These are phyloP conservation scores for Podaxis sp. DNA, from an alignment of 768 basidiomycete genomes.

Conservation along the genomic window DNA sequence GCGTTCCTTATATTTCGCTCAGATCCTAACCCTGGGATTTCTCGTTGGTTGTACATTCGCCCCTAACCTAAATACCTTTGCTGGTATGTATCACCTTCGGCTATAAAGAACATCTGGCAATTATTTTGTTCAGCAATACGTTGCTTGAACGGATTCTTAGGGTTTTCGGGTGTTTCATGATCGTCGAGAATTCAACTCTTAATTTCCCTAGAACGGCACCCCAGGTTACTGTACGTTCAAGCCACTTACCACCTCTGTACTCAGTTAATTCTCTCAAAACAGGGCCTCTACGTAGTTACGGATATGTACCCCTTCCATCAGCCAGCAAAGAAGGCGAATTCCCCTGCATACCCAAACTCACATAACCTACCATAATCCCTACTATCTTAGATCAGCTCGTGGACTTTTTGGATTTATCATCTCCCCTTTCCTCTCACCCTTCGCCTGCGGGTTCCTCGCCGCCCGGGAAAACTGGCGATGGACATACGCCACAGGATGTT, in stretches of 20 bases:
- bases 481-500: conserved; percentile 63
- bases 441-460: conserved; percentile 64
- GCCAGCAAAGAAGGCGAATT: conserved; percentile 55
- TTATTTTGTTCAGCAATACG: conserved; percentile 38
- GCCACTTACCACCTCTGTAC: background rate
- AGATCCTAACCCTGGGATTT: conserved; percentile 56
- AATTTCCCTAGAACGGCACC: conserved; percentile 41
- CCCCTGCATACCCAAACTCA: background rate
- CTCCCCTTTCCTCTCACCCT: conserved; percentile 61
- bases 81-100: conserved; percentile 30
- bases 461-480: conserved; percentile 58
- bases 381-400: conserved; percentile 48
- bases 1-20: background rate
- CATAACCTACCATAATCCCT: background rate
- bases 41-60: conserved; percentile 43
- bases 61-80: conserved; percentile 50
- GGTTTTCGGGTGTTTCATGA: conserved; percentile 26
- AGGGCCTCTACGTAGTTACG: conserved; percentile 58
- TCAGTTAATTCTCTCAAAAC: background rate
- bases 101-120: background rate
- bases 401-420: conserved; percentile 74
- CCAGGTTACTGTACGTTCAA: conserved; percentile 47
- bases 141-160: conserved; percentile 54
- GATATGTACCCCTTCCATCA: conserved; percentile 68
- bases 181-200: background rate